Conservation (phyloP, 176 grass and related monocot genomes). For the Stipa capillata region DNA sequence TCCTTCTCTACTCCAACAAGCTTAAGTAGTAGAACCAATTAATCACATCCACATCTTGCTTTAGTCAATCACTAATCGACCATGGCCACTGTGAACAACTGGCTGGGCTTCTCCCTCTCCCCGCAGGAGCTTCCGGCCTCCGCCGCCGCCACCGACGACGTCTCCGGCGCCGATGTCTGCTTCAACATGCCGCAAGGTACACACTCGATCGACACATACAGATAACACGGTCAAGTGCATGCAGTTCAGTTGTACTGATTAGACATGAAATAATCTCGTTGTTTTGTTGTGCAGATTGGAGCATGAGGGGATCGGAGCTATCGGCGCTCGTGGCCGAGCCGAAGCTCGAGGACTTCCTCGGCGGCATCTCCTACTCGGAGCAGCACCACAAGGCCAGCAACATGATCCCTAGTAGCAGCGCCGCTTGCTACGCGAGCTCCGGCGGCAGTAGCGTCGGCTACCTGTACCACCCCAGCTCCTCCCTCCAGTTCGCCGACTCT, state of each 20-base stretch:
- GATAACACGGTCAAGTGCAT: not conserved
- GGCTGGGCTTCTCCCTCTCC: conserved; percentile 93
- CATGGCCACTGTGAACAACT: conserved; percentile 94
- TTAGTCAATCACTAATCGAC: not conserved
- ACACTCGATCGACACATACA: not conserved
- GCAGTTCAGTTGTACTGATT: not conserved
- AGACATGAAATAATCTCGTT: not conserved
- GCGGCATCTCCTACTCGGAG: conserved; percentile 67
- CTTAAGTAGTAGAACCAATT: not conserved
- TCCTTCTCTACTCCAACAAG: not conserved
- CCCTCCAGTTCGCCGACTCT: conserved; percentile 46
- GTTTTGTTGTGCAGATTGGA: conserved; percentile 55
- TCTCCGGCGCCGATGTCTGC: conserved; percentile 40
- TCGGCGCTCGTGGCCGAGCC: conserved; percentile 73
- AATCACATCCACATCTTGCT: conserved; percentile 2
- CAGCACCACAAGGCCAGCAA: conserved; percentile 39
- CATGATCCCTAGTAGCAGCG: conserved; percentile 33
- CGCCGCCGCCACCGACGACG: conserved; percentile 21
- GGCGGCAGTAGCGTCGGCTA: conserved; percentile 36
- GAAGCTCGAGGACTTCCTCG: conserved; percentile 96
- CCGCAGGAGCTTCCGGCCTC: conserved; percentile 69
- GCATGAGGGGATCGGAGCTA: conserved; percentile 90
- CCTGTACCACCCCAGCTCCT: conserved; percentile 38
- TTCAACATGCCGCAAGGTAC: conserved; percentile 58
- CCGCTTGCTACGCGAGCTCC: conserved; percentile 22